Conservation (phyloP, 306 rosid genomes). For the Trifolium pratense region DNA sequence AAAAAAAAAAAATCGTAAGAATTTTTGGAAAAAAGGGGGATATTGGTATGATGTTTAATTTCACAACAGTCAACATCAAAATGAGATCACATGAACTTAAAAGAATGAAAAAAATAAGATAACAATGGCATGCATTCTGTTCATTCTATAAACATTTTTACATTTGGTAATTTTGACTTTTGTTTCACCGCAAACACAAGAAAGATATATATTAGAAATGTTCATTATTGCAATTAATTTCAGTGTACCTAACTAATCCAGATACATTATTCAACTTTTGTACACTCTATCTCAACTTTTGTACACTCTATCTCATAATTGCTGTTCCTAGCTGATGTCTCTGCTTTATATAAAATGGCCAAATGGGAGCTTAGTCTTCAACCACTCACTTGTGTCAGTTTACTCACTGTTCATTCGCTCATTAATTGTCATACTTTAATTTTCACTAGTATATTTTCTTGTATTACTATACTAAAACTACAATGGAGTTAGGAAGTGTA, state of each 20-base stretch:
- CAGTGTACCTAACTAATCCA: not conserved
- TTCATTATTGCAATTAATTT: not conserved
- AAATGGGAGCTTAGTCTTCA: not conserved
- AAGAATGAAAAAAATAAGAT: no score
- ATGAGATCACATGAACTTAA: not conserved
- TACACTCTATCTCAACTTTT: not conserved
- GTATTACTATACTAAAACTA: not conserved
- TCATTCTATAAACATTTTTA: no score
- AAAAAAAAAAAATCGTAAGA: no score
- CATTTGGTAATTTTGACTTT: not conserved
- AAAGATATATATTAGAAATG: not conserved
- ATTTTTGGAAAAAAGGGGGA: no score
- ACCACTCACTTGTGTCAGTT: not conserved
- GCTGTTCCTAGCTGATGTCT: not conserved
- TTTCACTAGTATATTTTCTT: not conserved
- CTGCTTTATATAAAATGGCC: slow-evolving; percentile 3
- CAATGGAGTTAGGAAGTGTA: slow-evolving; percentile 81
- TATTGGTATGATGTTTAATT: no score
- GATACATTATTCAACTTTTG: no score
- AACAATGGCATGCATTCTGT: no score
- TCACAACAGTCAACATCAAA: not conserved
- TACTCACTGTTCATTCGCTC: not conserved
- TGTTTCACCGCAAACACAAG: not conserved
- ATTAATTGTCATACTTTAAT: not conserved
- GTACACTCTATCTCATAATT: not conserved